phyloP scores from a whole-genome alignment of 768 basidiomycete species.

The Russula sp. region DNA sequence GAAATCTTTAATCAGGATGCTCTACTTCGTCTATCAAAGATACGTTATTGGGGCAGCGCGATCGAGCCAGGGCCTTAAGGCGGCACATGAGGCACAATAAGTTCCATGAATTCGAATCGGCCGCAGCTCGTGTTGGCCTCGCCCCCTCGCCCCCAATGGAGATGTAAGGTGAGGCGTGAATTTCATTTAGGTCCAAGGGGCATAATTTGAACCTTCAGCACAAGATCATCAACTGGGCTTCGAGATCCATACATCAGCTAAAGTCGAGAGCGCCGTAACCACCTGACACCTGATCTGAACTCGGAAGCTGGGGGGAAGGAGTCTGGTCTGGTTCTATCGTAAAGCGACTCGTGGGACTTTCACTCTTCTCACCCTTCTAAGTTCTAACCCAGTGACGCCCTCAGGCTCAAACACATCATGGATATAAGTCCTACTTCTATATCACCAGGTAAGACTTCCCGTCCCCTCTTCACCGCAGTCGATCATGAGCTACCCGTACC shows the following conservation, averaged over 20 bases:
- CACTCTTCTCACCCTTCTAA: neutral
- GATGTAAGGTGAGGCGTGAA: neutral
- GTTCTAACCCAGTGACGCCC: conserved; percentile 5
- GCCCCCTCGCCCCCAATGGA: neutral
- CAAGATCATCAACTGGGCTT: neutral
- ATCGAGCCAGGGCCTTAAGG: neutral
- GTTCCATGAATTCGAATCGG: neutral
- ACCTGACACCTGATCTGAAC: neutral
- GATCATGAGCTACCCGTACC: conserved; percentile 4
- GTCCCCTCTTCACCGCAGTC: neutral
- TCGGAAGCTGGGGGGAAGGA: neutral
- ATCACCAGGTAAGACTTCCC: neutral
- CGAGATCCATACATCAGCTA: conserved; percentile 14
- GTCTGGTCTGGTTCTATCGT: conserved; percentile 13
- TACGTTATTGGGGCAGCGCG: neutral
- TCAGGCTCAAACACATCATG: neutral
- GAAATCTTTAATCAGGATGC: neutral
- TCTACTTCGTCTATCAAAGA: neutral
- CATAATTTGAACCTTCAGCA: neutral
- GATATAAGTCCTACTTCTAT: neutral
- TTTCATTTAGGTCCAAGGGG: conserved; percentile 9
- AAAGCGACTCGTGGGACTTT: neutral
- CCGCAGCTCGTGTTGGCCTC: neutral
- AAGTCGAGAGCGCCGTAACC: conserved; percentile 6
- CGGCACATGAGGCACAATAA: neutral